These are phyloP conservation scores for Gardenia jasminoides DNA, from an alignment of 257 asterid genomes.

Conservation along the genomic window DNA sequence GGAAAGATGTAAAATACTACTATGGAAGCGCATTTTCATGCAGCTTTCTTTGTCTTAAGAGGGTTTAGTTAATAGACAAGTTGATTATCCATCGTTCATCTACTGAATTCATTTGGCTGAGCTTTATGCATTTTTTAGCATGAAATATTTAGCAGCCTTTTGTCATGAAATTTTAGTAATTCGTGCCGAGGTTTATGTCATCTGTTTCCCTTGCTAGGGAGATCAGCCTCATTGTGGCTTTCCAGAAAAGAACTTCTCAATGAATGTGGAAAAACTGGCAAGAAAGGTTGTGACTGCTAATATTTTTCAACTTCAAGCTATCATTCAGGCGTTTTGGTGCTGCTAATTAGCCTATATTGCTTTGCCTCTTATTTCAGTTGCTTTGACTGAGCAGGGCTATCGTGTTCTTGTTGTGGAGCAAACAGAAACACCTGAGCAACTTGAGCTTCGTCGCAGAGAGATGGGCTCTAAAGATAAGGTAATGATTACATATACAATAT, in stretches of 20 bases:
- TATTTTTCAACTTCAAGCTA: conserved; percentile 7
- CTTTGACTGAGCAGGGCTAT: conserved; percentile 64
- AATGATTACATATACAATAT: conserved; percentile 16
- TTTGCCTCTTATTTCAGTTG: conserved; percentile 13
- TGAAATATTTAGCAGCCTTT: background rate
- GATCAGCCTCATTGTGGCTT: conserved; percentile 99
- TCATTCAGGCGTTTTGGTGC: background rate
- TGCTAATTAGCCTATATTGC: conserved; percentile 10
- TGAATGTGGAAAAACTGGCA: conserved; percentile 85
- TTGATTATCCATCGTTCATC: background rate
- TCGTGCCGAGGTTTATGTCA: background rate
- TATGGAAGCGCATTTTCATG: background rate
- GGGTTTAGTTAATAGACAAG: background rate
- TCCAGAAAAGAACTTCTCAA: conserved; percentile 91
- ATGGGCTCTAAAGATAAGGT: conserved; percentile 94
- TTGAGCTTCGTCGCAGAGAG: conserved; percentile 85
- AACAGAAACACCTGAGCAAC: conserved; percentile 98
- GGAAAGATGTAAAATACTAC: background rate
- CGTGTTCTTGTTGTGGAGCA: conserved; percentile 98
- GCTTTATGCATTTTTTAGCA: background rate
- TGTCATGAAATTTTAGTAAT: background rate
- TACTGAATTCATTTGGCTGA: background rate
- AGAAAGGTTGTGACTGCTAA: conserved; percentile 56
- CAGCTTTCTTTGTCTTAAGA: background rate
- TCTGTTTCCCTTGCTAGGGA: conserved; percentile 55